A percentile compares a stretch with the other conserved stretches of the same genome.
Evolutionary conservation across 176 grass and related monocot species (phyloP).

Genomic region (Aegilops umbellulata): DNA sequence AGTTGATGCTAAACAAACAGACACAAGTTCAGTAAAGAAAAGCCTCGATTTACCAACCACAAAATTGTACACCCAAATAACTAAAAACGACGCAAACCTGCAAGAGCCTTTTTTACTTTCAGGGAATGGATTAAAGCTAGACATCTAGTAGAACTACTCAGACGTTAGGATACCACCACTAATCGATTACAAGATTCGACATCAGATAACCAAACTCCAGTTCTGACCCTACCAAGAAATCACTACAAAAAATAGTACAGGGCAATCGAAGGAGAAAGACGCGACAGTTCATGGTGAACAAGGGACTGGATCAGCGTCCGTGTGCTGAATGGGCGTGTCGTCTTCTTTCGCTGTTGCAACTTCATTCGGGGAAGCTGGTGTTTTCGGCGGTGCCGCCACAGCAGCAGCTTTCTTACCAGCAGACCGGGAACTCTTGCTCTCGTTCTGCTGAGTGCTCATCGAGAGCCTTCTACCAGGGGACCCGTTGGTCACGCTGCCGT

Average conservation of each 20-base stretch:
- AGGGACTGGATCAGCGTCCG: constrained; percentile 30
- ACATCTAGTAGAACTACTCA: neutral
- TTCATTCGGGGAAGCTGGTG: constrained; percentile 21
- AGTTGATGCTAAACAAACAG: neutral
- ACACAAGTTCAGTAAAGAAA: neutral
- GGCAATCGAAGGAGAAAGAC: neutral
- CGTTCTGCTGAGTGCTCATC: constrained; percentile 35
- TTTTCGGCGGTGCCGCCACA: neutral
- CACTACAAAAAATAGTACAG: neutral
- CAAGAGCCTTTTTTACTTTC: neutral
- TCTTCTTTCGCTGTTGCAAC: constrained; percentile 11
- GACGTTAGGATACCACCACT: neutral
- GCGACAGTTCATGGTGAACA: constrained; percentile 39
- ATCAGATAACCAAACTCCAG: neutral
- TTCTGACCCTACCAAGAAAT: neutral
- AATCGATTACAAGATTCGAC: neutral
- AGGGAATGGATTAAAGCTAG: neutral
- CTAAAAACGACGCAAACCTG: neutral
- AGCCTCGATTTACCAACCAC: neutral
- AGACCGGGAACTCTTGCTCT: constrained; percentile 44
- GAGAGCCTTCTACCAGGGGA: constrained; percentile 56
- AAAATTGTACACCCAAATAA: neutral
- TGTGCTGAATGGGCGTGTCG: constrained; percentile 32
- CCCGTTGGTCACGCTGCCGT: constrained; percentile 37
- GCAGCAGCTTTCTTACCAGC: constrained; percentile 44